phyloP scores from a whole-genome alignment of 2,329 filamentous ascomycete species.

The Cordyceps farinosa region DNA sequence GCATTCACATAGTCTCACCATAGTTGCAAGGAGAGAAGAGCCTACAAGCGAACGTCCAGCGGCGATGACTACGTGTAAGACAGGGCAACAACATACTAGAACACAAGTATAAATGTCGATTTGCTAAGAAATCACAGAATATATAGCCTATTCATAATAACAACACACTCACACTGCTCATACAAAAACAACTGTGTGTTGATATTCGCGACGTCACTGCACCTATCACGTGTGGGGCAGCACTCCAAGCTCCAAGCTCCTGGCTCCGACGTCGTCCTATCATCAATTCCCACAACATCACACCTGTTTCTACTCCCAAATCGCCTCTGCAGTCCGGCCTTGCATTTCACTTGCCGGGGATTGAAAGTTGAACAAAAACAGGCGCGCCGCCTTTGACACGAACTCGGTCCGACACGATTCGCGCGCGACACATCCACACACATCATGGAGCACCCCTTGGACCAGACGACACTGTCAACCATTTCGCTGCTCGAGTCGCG shows the following conservation, averaged over 20 bases:
- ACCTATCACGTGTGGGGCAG: not conserved
- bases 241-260: not conserved
- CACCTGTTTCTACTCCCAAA: not conserved
- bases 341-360: not conserved
- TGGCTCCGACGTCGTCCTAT: not conserved
- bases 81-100: too few species aligned
- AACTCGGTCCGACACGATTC: too few species aligned
- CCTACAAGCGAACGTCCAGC: too few species aligned
- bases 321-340: not conserved
- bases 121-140: too few species aligned
- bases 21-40: too few species aligned
- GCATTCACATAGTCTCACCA: too few species aligned
- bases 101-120: too few species aligned
- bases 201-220: not conserved
- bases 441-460: constrained; percentile 39
- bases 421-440: not conserved
- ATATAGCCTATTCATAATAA: too few species aligned
- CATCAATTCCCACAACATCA: not conserved
- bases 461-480: constrained; percentile 52
- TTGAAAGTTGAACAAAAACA: too few species aligned
- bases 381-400: too few species aligned
- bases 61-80: too few species aligned
- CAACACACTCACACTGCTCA: not conserved
- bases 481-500: constrained; percentile 56
- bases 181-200: not conserved